phyloP scores from a whole-genome alignment of 2,329 filamentous ascomycete species.

The Xylariaceae sp. region DNA sequence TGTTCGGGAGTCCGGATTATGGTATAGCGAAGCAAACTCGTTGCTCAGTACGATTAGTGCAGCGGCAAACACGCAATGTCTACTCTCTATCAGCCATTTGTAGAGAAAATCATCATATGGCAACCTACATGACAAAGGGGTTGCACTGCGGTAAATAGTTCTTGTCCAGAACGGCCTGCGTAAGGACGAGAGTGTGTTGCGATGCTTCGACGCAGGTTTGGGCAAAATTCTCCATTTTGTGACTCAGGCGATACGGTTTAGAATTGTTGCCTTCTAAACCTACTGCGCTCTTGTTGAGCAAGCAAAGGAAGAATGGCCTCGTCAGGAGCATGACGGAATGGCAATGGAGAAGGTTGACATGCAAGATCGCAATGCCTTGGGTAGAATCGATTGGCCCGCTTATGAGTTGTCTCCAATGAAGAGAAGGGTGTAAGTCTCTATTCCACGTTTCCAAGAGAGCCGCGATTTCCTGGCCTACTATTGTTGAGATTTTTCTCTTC shows the following conservation, averaged over 20 bases:
- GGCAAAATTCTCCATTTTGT: constrained; percentile 44
- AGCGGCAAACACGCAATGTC: constrained; percentile 55
- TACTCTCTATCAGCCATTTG: constrained; percentile 30
- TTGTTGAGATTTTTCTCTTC: constrained; percentile 54
- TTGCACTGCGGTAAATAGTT: constrained; percentile 48
- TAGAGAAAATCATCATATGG: background rate
- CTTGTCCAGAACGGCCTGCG: constrained; percentile 42
- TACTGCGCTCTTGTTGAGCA: constrained; percentile 43
- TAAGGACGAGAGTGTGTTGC: constrained; percentile 46
- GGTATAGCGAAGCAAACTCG: constrained; percentile 49
- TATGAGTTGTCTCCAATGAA: constrained; percentile 49
- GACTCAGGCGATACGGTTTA: constrained; percentile 30
- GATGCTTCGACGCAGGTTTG: constrained; percentile 50
- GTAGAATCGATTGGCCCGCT: constrained; percentile 39
- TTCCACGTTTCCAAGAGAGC: constrained; percentile 51
- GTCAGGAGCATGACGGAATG: constrained; percentile 61
- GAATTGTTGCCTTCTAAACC: constrained; percentile 31
- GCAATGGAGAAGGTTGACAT: constrained; percentile 58
- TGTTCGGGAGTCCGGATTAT: constrained; percentile 39
- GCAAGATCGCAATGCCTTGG: constrained; percentile 56
- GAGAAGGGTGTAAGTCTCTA: constrained; percentile 42
- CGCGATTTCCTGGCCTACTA: constrained; percentile 54
- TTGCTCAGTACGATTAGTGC: constrained; percentile 53
- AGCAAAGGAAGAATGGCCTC: constrained; percentile 59
- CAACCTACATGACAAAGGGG: constrained; percentile 53